phyloP scores from a whole-genome alignment of 257 asterid genomes.

The Solanum pimpinellifolium region DNA sequence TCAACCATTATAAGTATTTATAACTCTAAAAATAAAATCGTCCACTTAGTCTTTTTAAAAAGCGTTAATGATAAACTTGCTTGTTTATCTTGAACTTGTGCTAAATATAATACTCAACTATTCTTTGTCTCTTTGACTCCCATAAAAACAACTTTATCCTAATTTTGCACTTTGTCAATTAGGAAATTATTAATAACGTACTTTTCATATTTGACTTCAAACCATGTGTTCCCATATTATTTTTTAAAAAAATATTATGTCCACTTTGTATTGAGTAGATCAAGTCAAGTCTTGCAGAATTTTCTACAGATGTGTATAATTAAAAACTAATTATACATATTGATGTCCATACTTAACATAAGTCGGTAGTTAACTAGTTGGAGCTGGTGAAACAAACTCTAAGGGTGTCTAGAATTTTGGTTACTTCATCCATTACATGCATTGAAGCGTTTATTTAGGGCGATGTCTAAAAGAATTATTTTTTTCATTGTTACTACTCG shows the following conservation, averaged over 20 bases:
- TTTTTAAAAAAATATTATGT: background rate
- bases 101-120: background rate
- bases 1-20: background rate
- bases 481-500: background rate
- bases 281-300: background rate
- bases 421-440: background rate
- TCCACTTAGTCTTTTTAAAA: background rate
- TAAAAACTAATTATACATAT: background rate
- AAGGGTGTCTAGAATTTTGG: background rate
- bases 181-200: background rate
- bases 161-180: background rate
- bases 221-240: background rate
- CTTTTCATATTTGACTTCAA: background rate
- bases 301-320: background rate
- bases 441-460: too few relatives aligned
- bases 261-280: background rate
- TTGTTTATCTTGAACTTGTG: background rate
- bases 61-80: background rate
- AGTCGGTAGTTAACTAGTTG: background rate
- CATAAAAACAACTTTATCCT: background rate
- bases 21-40: background rate
- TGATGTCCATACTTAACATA: background rate
- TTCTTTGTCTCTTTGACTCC: background rate
- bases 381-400: background rate
- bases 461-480: background rate